Percentiles rank a stretch among this genome's conserved stretches.
phyloP scores from a whole-genome alignment of 192 early-diverging fungal genomes.

The Cladochytrium replicatum region DNA sequence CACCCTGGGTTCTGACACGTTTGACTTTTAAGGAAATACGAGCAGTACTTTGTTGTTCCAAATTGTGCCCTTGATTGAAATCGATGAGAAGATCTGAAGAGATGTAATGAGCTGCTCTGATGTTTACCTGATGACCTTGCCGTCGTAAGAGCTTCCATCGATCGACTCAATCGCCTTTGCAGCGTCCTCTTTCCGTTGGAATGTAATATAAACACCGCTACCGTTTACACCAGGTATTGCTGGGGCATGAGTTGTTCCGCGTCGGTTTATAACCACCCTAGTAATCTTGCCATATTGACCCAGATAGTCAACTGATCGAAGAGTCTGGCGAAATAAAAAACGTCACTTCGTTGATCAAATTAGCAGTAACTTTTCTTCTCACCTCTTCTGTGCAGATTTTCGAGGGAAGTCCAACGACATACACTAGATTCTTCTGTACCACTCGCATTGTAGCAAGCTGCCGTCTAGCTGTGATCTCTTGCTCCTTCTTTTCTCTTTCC shows the following conservation, averaged over 20 bases:
- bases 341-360: background rate
- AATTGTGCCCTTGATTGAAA: conserved; percentile 64
- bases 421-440: conserved; percentile 95
- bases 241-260: conserved; percentile 40
- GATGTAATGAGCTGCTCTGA: background rate
- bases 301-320: conserved; percentile 86
- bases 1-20: conserved; percentile 88
- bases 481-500: conserved; percentile 85
- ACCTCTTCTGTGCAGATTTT: conserved; percentile 86
- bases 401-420: conserved; percentile 85
- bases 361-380: conserved; percentile 4
- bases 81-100: background rate
- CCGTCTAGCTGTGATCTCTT: conserved; percentile 64
- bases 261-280: conserved; percentile 85
- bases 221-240: conserved; percentile 31
- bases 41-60: conserved; percentile 98
- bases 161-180: conserved; percentile 85
- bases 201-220: conserved; percentile 88
- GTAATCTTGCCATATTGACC: conserved; percentile 96
- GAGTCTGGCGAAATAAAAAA: conserved; percentile 26
- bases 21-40: conserved; percentile 85
- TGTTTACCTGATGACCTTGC: conserved; percentile 70
- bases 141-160: conserved; percentile 82
- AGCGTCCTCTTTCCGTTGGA: conserved; percentile 83
- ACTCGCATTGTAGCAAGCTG: conserved; percentile 83